These are phyloP conservation scores for Cercospora brassicicola DNA, from an alignment of 2,329 filamentous ascomycete species.

Conservation along the genomic window DNA sequence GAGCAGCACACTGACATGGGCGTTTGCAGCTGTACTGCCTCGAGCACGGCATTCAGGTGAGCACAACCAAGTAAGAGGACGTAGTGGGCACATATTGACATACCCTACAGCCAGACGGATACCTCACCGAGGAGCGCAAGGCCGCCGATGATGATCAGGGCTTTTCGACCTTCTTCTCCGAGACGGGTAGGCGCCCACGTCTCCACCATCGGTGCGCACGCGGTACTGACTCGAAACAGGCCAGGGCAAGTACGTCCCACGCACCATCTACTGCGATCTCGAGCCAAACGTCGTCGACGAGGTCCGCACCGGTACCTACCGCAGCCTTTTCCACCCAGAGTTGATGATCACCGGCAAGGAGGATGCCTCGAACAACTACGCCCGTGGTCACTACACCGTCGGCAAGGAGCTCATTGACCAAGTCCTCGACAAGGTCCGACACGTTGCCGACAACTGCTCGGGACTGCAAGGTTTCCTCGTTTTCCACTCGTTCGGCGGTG, in stretches of 20 bases:
- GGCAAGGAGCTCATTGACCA: constrained; percentile 99
- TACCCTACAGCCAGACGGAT: constrained; percentile 80
- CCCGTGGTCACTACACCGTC: constrained; percentile 98
- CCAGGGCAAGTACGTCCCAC: constrained; percentile 97
- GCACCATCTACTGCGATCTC: constrained; percentile 99
- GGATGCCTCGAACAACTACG: constrained; percentile 99
- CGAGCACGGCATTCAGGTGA: constrained; percentile 98
- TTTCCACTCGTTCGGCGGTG: constrained; percentile 99
- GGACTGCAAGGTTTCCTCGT: constrained; percentile 99
- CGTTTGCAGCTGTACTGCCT: constrained; percentile 88
- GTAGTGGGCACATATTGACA: constrained; percentile 25
- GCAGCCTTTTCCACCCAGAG: constrained; percentile 96
- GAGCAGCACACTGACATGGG: constrained; percentile 35
- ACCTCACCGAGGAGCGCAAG: constrained; percentile 97
- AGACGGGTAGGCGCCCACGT: constrained; percentile 71
- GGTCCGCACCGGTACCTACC: constrained; percentile 96
- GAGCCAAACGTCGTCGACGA: constrained; percentile 99
- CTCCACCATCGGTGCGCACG: constrained; percentile 39
- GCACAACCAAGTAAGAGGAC: constrained; percentile 38
- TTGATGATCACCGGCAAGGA: constrained; percentile 99
- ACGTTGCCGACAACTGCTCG: constrained; percentile 95
- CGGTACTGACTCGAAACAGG: constrained; percentile 63
- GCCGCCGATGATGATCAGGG: constrained; percentile 87
- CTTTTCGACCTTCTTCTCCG: constrained; percentile 99
- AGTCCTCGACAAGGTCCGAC: constrained; percentile 95